Evolutionary conservation across 768 basidiomycete species (phyloP).

Genomic region (Tulasnella sp.): DNA sequence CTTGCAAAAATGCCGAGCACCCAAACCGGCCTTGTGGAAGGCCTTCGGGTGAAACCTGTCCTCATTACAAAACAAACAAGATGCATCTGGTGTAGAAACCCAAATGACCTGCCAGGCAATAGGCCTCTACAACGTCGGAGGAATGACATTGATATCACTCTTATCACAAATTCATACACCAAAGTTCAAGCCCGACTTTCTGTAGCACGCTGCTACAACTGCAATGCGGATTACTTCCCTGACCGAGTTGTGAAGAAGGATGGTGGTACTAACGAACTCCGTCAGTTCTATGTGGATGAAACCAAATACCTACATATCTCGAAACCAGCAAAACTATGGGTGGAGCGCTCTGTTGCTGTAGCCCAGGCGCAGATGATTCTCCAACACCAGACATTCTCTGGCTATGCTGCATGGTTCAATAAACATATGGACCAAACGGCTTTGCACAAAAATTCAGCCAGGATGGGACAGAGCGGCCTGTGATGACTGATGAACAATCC

Average conservation of each 20-base stretch:
- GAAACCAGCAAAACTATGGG: conserved; percentile 41
- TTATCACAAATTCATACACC: neutral
- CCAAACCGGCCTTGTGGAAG: neutral
- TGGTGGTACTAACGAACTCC: neutral
- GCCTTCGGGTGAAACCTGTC: neutral
- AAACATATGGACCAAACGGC: neutral
- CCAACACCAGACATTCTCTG: conserved; percentile 42
- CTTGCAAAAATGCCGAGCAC: neutral
- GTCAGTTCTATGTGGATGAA: conserved; percentile 37
- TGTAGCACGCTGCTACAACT: conserved; percentile 17
- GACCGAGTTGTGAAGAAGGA: conserved; percentile 38
- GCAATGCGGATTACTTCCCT: conserved; percentile 40
- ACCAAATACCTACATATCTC: conserved; percentile 41
- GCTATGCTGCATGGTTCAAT: conserved; percentile 43
- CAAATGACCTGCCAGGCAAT: neutral
- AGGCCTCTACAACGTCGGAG: neutral
- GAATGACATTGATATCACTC: neutral
- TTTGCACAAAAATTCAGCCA: neutral
- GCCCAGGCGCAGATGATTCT: conserved; percentile 41
- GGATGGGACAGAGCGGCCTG: neutral
- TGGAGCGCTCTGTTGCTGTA: conserved; percentile 39
- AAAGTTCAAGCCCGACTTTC: neutral
- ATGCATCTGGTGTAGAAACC: neutral
- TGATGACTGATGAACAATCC: conserved; percentile 40
- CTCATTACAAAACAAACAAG: neutral